Evolutionary conservation across 108 stramenopile species (phyloP).

Genomic region (Discostella stelligeroides): DNA sequence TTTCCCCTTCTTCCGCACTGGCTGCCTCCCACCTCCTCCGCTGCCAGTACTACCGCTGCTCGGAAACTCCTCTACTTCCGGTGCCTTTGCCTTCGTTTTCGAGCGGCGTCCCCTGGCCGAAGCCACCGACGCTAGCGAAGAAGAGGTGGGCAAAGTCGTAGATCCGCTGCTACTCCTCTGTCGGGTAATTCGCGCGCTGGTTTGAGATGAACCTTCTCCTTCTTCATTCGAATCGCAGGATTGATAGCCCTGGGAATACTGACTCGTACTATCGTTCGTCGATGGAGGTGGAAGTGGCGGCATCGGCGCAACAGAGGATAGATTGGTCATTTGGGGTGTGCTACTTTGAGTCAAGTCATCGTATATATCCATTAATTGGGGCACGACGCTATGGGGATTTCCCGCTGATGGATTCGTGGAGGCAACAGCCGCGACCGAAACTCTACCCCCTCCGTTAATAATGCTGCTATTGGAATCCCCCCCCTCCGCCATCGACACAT

Average conservation of each 20-base stretch:
- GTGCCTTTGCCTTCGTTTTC: neutral
- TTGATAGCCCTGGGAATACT: neutral
- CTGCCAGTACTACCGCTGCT: neutral
- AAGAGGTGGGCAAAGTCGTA: neutral
- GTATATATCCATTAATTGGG: constrained; percentile 79
- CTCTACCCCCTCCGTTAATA: neutral
- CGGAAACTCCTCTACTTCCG: neutral
- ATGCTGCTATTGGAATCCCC: neutral
- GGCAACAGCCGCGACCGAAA: neutral
- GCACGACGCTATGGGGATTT: constrained; percentile 52
- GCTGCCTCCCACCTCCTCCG: neutral
- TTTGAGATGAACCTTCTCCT: neutral
- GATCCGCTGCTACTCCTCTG: neutral
- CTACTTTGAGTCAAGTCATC: constrained; percentile 79
- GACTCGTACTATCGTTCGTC: neutral
- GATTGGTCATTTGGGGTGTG: constrained; percentile 55
- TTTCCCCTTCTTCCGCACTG: constrained; percentile 56
- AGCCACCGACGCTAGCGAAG: neutral
- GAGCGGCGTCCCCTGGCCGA: neutral
- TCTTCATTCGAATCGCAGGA: neutral
- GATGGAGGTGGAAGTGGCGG: neutral
- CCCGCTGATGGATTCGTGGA: constrained; percentile 3
- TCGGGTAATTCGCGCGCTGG: neutral
- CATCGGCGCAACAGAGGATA: neutral
- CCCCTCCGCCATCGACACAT: neutral